Percentiles rank a stretch among this genome's conserved stretches.
These are phyloP conservation scores for Cyberlindnera amylophila DNA, from an alignment of 805 yeast genomes.

Conservation along the genomic window DNA sequence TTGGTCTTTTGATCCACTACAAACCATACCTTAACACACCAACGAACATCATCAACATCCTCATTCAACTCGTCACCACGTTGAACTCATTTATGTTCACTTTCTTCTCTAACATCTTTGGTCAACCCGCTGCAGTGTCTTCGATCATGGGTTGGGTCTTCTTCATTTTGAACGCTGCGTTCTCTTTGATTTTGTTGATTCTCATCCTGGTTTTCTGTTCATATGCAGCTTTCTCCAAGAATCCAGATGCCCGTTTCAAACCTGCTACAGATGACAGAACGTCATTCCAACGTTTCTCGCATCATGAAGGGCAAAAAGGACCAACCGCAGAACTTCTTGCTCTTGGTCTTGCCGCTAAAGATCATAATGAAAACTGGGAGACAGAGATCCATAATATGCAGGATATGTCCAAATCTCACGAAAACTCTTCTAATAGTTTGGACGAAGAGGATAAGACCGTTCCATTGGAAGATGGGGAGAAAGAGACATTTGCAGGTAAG, in stretches of 20 bases:
- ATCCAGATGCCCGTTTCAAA: slow-evolving; percentile 84
- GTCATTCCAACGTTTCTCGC: slow-evolving; percentile 62
- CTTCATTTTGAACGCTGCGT: slow-evolving; percentile 86
- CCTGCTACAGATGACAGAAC: slow-evolving; percentile 92
- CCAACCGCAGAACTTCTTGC: slow-evolving; percentile 58
- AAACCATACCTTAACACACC: slow-evolving; percentile 80
- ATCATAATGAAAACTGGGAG: slow-evolving; percentile 75
- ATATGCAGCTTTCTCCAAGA: slow-evolving; percentile 67
- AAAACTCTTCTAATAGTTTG: slow-evolving; percentile 18
- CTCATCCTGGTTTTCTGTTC: slow-evolving; percentile 63
- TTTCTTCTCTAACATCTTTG: slow-evolving; percentile 81
- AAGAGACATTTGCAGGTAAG: slow-evolving; percentile 39
- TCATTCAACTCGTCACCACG: slow-evolving; percentile 67
- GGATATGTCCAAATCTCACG: slow-evolving; percentile 14
- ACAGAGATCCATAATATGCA: slow-evolving; percentile 36
- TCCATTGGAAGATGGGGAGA: slow-evolving; percentile 32
- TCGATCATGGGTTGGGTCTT: slow-evolving; percentile 92
- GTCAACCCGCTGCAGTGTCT: slow-evolving; percentile 72
- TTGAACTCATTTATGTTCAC: slow-evolving; percentile 80
- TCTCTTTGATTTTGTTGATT: slow-evolving; percentile 68
- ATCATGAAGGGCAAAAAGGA: slow-evolving; percentile 28
- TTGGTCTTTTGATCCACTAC: slow-evolving; percentile 55
- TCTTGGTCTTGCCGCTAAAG: slow-evolving; percentile 77
- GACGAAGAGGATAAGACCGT: slow-evolving; percentile 27
- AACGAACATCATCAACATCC: slow-evolving; percentile 72